phyloP scores from a whole-genome alignment of 768 basidiomycete species.

The Clavulina sp. region DNA sequence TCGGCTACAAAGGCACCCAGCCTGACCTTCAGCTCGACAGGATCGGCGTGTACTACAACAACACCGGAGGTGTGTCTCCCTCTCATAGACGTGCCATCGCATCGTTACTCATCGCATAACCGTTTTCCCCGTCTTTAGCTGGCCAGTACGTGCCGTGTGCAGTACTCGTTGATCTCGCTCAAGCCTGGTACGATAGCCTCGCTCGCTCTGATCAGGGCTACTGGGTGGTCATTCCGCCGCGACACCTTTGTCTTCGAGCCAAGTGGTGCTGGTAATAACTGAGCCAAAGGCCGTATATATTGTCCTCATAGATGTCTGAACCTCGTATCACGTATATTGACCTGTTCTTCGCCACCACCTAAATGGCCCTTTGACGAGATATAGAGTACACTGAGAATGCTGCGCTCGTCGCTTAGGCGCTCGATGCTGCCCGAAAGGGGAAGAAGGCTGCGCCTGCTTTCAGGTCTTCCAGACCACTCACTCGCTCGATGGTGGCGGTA shows the following conservation, averaged over 20 bases:
- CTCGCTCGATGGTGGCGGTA: slow-evolving; percentile 97
- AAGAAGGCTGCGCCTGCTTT: slow-evolving; percentile 90
- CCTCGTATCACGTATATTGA: slow-evolving; percentile 7
- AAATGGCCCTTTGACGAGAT: slow-evolving; percentile 2
- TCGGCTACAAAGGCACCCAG: too few species aligned
- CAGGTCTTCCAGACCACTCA: slow-evolving; percentile 99
- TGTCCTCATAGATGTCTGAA: too few species aligned
- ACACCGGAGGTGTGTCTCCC: slow-evolving; percentile 40
- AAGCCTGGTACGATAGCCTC: slow-evolving; percentile 97
- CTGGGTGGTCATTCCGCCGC: slow-evolving; percentile 86
- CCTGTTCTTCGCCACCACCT: background rate
- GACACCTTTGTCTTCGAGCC: slow-evolving; percentile 99
- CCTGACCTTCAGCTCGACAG: slow-evolving; percentile 94
- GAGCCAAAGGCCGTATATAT: slow-evolving; percentile 96
- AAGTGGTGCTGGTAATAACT: slow-evolving; percentile 98
- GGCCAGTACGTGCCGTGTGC: slow-evolving; percentile 99
- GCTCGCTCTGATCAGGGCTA: slow-evolving; percentile 72
- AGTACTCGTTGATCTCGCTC: slow-evolving; percentile 86
- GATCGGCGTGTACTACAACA: slow-evolving; percentile 97
- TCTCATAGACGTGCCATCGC: background rate
- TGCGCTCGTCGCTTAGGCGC: slow-evolving; percentile 92
- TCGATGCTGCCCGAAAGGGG: slow-evolving; percentile 97
- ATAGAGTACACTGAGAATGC: slow-evolving; percentile 87
- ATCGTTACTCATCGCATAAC: too few species aligned
- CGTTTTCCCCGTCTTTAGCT: slow-evolving; percentile 15